Percentiles rank a stretch among this genome's conserved stretches.
Conservation (phyloP, 495 filamentous ascomycete species). For the Trichoderma erinaceum region DNA sequence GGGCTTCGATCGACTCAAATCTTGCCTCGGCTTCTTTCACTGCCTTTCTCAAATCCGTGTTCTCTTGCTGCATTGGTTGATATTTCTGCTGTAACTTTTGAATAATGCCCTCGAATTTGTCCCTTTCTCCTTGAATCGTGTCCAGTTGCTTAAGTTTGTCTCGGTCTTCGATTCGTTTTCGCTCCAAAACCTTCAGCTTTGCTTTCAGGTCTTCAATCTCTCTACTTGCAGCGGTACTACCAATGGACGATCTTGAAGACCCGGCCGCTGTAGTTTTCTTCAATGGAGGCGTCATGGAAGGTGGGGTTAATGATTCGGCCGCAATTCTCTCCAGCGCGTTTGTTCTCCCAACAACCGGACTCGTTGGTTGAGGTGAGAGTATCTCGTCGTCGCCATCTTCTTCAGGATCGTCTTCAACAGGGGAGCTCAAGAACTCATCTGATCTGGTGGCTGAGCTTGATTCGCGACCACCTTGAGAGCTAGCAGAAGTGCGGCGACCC, state of each 20-base stretch:
- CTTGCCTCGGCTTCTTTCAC: slow-evolving; percentile 67
- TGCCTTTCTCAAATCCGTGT: slow-evolving; percentile 64
- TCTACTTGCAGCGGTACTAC: slow-evolving; percentile 44
- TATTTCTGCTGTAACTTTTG: slow-evolving; percentile 88
- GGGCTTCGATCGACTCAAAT: slow-evolving; percentile 60
- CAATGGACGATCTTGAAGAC: slow-evolving; percentile 26
- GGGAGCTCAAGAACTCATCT: slow-evolving; percentile 30
- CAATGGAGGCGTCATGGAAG: slow-evolving; percentile 29
- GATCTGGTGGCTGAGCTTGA: slow-evolving; percentile 23
- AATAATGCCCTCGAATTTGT: slow-evolving; percentile 83
- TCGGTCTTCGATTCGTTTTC: slow-evolving; percentile 76
- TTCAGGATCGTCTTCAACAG: slow-evolving; percentile 34
- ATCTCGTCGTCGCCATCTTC: slow-evolving; percentile 40
- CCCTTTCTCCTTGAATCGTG: slow-evolving; percentile 67
- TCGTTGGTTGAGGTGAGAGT: slow-evolving; percentile 38
- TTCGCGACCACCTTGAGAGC: slow-evolving; percentile 34
- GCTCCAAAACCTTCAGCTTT: slow-evolving; percentile 72
- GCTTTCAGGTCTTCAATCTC: slow-evolving; percentile 76
- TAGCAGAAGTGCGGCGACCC: slow-evolving; percentile 37
- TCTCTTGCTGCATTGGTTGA: slow-evolving; percentile 78
- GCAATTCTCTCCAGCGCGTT: slow-evolving; percentile 42
- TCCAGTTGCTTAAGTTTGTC: slow-evolving; percentile 80
- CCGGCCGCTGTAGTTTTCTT: slow-evolving; percentile 23
- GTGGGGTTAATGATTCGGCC: slow-evolving; percentile 27
- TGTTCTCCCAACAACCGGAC: slow-evolving; percentile 39